Evolutionary conservation across 257 asterid genomes (phyloP), one percentile per base, ranked within the genome.

Genomic region (Gynochthodes officinalis): DNA sequence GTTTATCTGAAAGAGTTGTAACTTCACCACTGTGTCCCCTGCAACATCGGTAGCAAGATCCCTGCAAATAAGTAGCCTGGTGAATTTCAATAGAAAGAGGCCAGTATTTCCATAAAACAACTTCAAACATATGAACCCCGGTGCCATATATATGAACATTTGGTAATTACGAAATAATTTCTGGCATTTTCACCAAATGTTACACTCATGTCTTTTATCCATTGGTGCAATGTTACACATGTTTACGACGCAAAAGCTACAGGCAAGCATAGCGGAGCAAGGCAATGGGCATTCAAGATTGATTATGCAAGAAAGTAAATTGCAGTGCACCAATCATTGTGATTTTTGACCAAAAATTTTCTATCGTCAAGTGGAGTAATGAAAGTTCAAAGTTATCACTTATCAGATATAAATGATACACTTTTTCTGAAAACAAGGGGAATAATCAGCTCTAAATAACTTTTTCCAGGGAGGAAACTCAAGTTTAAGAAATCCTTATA

Each of bases 21-120:
- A 88, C 96, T 37, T 90, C 88, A 23, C 89, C 89, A 64, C 54
- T 81, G 73, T 90, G 96, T 55, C 94, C 96, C 85, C 85, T 88
- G 80, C 84, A 84, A 84, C 96, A 87, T 71, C 90, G 83, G 64
- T 73, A 67, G 82, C 86, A 83, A 76, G 82, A 76, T 58, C 90
- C 96, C 98, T 92, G 78, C 69, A 70, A 72, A 73, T 19, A 52
- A 78, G 67, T 40, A n/a, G 16, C 60, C 61, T 55, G n/a, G 57
- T 25, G 30, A 33, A 7, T 55, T 69, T 60, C 54, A 71, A 69
- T 13, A n/a, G 69, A 32, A 39, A 55, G 62, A 28, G 49, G 58
- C 52, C 30, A 40, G 14, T 23, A 32, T 32, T 3, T 64, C 54
- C 39, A 5, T 37, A 57, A 40, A 37, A 49, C 18, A 53, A 35